These are phyloP conservation scores for Cladophialophora carrionii DNA, from an alignment of 2,329 filamentous ascomycete species.

Conservation along the genomic window DNA sequence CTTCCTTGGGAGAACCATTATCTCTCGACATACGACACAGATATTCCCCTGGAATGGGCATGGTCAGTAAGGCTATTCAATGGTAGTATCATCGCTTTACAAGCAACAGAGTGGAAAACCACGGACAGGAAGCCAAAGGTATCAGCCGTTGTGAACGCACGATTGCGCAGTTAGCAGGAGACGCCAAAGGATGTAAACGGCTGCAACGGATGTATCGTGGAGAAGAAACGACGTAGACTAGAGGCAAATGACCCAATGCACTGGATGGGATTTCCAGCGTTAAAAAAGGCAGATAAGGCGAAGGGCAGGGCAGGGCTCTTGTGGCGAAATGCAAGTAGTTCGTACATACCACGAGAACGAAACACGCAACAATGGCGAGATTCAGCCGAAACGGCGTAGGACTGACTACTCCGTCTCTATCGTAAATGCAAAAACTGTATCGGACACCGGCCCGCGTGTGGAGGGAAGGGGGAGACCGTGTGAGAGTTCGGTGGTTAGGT, in stretches of 20 bases:
- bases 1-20: constrained; percentile 30
- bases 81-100: background rate
- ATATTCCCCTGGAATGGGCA: constrained; percentile 13
- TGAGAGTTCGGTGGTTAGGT: background rate
- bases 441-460: background rate
- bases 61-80: constrained; percentile 17
- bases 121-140: background rate
- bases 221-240: background rate
- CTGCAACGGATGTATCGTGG: background rate
- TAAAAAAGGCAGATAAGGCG: constrained; percentile 9
- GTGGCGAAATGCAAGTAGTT: background rate
- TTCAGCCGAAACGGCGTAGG: background rate
- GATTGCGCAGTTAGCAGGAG: background rate
- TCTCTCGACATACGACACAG: constrained; percentile 35
- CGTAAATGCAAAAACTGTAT: background rate
- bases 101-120: background rate
- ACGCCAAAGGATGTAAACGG: background rate
- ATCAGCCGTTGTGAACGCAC: background rate
- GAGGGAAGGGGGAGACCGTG: background rate
- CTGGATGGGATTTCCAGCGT: constrained; percentile 8
- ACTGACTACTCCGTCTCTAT: too few relatives aligned
- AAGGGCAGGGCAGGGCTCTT: background rate
- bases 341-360: constrained; percentile 1
- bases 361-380: background rate
- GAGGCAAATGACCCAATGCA: background rate